Evolutionary conservation across 2,329 filamentous ascomycete genomes (phyloP).

Genomic region (Metarhizium robertsii): DNA sequence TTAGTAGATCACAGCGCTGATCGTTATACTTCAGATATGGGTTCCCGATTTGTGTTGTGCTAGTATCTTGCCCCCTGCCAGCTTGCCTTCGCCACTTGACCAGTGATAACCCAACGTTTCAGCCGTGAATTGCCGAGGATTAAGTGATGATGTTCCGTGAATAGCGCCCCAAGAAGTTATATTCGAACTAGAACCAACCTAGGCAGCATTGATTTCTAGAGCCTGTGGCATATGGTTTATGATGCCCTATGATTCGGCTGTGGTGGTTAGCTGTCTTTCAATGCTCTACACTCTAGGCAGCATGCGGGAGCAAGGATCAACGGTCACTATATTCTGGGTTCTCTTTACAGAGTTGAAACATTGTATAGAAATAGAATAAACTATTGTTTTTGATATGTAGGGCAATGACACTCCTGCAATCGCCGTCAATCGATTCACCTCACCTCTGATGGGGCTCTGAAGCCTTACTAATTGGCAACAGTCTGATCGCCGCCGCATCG

Average conservation of each 20-base stretch:
- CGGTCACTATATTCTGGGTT: no score
- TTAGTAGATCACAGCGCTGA: constrained; percentile 3
- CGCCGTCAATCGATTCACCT: background rate
- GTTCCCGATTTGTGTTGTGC: background rate
- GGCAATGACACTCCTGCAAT: no score
- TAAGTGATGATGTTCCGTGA: background rate
- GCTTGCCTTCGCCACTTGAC: no score
- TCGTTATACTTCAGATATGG: background rate
- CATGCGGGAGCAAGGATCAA: background rate
- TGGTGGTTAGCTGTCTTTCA: background rate
- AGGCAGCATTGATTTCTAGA: background rate
- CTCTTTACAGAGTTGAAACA: no score
- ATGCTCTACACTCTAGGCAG: background rate
- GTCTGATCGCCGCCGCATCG: background rate
- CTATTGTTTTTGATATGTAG: no score
- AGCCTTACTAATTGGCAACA: background rate
- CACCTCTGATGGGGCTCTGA: background rate
- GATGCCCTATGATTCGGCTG: background rate
- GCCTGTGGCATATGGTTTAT: background rate
- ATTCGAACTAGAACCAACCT: no score
- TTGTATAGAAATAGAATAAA: no score
- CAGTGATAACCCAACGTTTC: background rate
- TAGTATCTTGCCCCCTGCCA: background rate
- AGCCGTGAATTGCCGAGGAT: background rate
- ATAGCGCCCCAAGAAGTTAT: background rate